Conservation (phyloP, 2,329 filamentous ascomycete species). For the Cladosporium halotolerans region DNA sequence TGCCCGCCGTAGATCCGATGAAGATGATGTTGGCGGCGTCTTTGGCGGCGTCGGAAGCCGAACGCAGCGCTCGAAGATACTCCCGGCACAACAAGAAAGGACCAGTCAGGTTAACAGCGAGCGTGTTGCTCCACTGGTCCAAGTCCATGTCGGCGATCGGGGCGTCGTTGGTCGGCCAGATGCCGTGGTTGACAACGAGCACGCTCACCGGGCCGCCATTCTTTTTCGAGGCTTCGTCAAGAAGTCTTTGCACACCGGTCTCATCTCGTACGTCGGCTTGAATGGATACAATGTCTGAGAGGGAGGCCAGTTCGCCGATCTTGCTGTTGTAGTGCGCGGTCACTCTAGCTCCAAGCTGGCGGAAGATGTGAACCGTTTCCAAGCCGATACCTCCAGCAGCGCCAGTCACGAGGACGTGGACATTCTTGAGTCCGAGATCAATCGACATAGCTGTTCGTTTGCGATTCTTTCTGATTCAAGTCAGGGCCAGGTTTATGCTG, state of each 20-base stretch:
- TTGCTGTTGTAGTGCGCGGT: slow-evolving; percentile 34
- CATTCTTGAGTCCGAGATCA: slow-evolving; percentile 24
- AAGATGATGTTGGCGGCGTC: slow-evolving; percentile 26
- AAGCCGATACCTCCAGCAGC: slow-evolving; percentile 28
- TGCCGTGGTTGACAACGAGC: slow-evolving; percentile 36
- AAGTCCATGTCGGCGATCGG: slow-evolving; percentile 25
- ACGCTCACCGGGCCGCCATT: slow-evolving; percentile 33
- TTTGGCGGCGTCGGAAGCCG: slow-evolving; percentile 16
- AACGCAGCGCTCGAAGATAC: slow-evolving; percentile 20
- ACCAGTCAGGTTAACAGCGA: slow-evolving; percentile 26
- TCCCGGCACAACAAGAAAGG: slow-evolving; percentile 25
- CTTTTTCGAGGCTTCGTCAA: slow-evolving; percentile 26
- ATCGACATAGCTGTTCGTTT: slow-evolving; percentile 20
- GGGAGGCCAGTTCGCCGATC: slow-evolving; percentile 27
- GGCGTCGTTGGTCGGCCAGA: slow-evolving; percentile 22
- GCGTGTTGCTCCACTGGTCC: slow-evolving; percentile 25
- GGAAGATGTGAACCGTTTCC: slow-evolving; percentile 24
- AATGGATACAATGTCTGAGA: slow-evolving; percentile 19
- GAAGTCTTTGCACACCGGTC: slow-evolving; percentile 25
- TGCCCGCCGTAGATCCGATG: slow-evolving; percentile 29
- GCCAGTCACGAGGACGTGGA: slow-evolving; percentile 32
- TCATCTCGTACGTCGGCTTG: slow-evolving; percentile 32
- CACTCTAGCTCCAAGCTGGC: slow-evolving; percentile 32
- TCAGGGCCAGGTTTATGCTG: not conserved
- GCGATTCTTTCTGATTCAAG: not conserved